Evolutionary conservation across 768 basidiomycete species (phyloP).

Genomic region (Leccinum barrowsii): DNA sequence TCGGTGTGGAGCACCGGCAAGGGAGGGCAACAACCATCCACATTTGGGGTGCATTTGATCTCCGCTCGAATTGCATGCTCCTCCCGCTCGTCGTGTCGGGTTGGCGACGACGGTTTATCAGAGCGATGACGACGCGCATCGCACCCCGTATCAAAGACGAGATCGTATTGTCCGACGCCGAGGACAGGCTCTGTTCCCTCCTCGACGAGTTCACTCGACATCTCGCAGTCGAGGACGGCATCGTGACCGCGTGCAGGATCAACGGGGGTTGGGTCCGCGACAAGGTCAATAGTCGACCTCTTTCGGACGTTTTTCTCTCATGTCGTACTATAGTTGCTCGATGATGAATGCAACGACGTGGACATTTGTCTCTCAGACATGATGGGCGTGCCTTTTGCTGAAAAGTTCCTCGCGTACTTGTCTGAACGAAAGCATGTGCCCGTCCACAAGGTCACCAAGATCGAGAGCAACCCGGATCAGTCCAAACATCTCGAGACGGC

Average conservation of each 20-base stretch:
- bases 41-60: constrained; percentile 20
- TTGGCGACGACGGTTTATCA: constrained; percentile 2
- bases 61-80: constrained; percentile 24
- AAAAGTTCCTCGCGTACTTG: constrained; percentile 62
- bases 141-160: constrained; percentile 29
- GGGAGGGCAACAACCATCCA: constrained; percentile 7
- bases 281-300: constrained; percentile 58
- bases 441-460: constrained; percentile 62
- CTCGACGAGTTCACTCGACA: constrained; percentile 72
- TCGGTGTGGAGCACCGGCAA: constrained; percentile 23
- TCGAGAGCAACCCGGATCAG: constrained; percentile 93
- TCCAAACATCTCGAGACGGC: constrained; percentile 98
- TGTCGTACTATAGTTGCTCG: constrained; percentile 58
- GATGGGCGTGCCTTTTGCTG: constrained; percentile 89
- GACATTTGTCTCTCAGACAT: constrained; percentile 88
- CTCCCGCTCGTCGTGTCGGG: constrained; percentile 8
- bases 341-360: constrained; percentile 81
- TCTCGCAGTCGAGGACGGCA: constrained; percentile 48
- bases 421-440: constrained; percentile 30
- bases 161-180: constrained; percentile 62
- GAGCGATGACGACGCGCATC: constrained; percentile 33
- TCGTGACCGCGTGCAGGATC: constrained; percentile 73
- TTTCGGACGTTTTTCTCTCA: constrained; percentile 12
- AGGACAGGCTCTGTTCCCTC: constrained; percentile 68
- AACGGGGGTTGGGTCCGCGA: constrained; percentile 99